A percentile compares a stretch with the other conserved stretches of the same genome.
phyloP scores from a whole-genome alignment of 2,329 filamentous ascomycete genomes.

The Aotearoamyces nothofagi region DNA sequence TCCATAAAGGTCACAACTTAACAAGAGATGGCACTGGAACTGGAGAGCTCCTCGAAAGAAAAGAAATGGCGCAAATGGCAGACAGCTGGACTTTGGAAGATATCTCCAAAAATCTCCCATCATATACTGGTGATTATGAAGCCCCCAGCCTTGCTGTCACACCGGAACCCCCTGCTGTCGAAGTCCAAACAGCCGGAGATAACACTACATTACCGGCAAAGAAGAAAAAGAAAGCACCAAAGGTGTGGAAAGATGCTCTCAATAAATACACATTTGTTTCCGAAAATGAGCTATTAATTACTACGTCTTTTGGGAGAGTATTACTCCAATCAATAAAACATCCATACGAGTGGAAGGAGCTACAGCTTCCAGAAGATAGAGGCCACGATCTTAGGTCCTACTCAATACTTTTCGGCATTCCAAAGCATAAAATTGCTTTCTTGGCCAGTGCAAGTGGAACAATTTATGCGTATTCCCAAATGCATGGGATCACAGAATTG shows the following conservation, averaged over 20 bases:
- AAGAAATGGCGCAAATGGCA: not conserved
- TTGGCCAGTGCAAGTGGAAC: conserved; percentile 28
- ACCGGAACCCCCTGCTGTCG: not conserved
- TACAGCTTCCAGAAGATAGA: conserved; percentile 15
- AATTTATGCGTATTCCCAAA: conserved; percentile 15
- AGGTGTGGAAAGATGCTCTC: conserved; percentile 28
- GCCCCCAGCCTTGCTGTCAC: not conserved
- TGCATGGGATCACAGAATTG: conserved; percentile 2
- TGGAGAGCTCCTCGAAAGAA: not conserved
- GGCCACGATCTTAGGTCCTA: conserved; percentile 28
- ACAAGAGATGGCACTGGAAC: too few species aligned
- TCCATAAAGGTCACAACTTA: too few species aligned
- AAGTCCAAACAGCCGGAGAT: not conserved
- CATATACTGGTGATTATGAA: not conserved
- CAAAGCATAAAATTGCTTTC: conserved; percentile 23
- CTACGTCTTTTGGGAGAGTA: conserved; percentile 44
- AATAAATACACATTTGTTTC: conserved; percentile 49
- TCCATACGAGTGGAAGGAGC: conserved; percentile 13
- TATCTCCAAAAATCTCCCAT: not conserved
- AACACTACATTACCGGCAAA: conserved; percentile 5
- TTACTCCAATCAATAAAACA: conserved; percentile 26
- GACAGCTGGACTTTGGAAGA: not conserved
- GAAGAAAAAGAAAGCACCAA: conserved; percentile 18
- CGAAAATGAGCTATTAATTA: conserved; percentile 34
- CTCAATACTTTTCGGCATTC: conserved; percentile 26